Conservation (phyloP, 1,139 yeast species). For the Scheffersomyces titani region DNA sequence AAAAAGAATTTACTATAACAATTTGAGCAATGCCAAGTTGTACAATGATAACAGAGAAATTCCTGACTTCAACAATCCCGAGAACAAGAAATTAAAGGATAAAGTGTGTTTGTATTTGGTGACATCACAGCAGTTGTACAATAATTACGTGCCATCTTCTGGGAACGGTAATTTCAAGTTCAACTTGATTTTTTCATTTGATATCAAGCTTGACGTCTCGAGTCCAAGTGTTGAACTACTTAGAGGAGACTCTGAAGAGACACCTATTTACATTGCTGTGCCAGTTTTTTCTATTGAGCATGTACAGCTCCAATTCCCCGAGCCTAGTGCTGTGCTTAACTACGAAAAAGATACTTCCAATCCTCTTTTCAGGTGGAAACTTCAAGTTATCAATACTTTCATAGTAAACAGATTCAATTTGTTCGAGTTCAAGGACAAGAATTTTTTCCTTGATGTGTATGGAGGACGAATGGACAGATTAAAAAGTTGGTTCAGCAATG, state of each 20-base stretch:
- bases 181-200: constrained; percentile 60
- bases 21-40: constrained; percentile 62
- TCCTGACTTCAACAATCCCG: constrained; percentile 6
- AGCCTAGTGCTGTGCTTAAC: constrained; percentile 22
- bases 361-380: constrained; percentile 33
- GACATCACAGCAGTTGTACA: constrained; percentile 43
- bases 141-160: constrained; percentile 31
- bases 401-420: constrained; percentile 30
- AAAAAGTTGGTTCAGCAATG: constrained; percentile 27
- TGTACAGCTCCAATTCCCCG: constrained; percentile 25
- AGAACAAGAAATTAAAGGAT: constrained; percentile 1
- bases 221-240: constrained; percentile 43
- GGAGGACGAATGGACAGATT: constrained; percentile 29
- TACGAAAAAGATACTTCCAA: constrained; percentile 19
- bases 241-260: constrained; percentile 15
- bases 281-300: constrained; percentile 43
- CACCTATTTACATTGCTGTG: constrained; percentile 39
- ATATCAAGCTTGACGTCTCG: constrained; percentile 47
- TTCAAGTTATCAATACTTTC: constrained; percentile 30
- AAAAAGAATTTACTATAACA: constrained; percentile 53
- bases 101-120: constrained; percentile 29
- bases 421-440: constrained; percentile 14
- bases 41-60: constrained; percentile 40
- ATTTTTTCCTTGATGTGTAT: constrained; percentile 26
- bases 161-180: constrained; percentile 25